Conservation (phyloP, 768 basidiomycete species). For the Pleurotus citrinopileatus region DNA sequence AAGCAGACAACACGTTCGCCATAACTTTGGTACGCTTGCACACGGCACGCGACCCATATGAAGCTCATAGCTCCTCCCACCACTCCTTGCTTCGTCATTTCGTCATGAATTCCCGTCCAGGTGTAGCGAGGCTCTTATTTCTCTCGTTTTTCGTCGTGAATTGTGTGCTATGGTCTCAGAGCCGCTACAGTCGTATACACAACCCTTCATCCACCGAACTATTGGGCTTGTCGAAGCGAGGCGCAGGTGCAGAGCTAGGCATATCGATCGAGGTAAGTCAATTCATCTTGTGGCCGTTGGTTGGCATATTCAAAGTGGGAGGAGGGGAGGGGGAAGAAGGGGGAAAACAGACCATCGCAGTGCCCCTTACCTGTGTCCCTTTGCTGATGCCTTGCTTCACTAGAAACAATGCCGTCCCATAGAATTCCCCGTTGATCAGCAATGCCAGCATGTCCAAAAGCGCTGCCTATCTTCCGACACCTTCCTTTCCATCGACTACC, state of each 20-base stretch:
- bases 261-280: too few species aligned
- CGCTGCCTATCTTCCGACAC: constrained; percentile 60
- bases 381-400: background rate
- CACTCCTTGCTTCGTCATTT: background rate
- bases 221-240: background rate
- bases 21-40: background rate
- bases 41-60: constrained; percentile 1
- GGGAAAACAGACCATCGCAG: constrained; percentile 19
- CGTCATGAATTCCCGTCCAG: background rate
- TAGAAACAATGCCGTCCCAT: constrained; percentile 62
- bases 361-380: background rate
- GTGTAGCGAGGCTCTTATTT: constrained; percentile 36
- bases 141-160: constrained; percentile 51
- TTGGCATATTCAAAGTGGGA: too few species aligned
- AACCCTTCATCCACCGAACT: constrained; percentile 20
- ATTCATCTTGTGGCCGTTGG: too few species aligned
- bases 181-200: constrained; percentile 41
- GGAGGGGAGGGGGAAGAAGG: constrained; percentile 20
- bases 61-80: background rate
- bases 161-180: constrained; percentile 64
- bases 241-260: background rate
- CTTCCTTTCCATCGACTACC: constrained; percentile 68
- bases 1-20: too few species aligned
- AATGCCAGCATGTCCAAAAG: constrained; percentile 63
- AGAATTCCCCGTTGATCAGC: constrained; percentile 44